These are phyloP conservation scores for Botrytis tulipae DNA, from an alignment of 2,329 filamentous ascomycete genomes.

Conservation along the genomic window DNA sequence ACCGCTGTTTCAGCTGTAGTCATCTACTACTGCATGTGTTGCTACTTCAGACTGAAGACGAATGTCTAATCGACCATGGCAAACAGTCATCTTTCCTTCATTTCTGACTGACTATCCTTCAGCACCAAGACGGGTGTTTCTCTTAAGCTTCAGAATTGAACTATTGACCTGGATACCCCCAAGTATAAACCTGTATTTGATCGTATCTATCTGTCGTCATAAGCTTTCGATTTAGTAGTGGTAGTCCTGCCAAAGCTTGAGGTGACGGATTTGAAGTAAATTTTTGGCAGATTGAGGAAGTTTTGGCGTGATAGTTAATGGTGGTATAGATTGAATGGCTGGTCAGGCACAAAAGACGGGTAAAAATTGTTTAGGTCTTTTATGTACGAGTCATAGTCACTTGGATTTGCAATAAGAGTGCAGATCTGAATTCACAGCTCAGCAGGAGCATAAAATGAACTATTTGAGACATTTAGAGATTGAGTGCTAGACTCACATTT, in stretches of 20 bases:
- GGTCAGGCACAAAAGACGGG: fast-evolving
- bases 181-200: neutral
- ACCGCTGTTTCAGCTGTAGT: too few species aligned
- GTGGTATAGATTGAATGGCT: too few species aligned
- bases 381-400: neutral
- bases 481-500: fast-evolving
- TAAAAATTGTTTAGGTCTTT: neutral
- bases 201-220: neutral
- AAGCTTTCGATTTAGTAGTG: fast-evolving
- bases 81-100: neutral
- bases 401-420: too few species aligned
- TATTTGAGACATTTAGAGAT: fast-evolving
- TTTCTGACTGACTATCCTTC: neutral
- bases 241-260: fast-evolving
- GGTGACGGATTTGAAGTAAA: fast-evolving
- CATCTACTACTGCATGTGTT: neutral
- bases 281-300: neutral
- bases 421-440: neutral
- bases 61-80: neutral
- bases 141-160: neutral
- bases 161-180: fast-evolving
- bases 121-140: neutral
- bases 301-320: too few species aligned
- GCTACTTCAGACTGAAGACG: neutral
- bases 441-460: fast-evolving